These are phyloP conservation scores for Dactylellina haptotyla DNA, from an alignment of 2,329 filamentous ascomycete species.

Conservation along the genomic window DNA sequence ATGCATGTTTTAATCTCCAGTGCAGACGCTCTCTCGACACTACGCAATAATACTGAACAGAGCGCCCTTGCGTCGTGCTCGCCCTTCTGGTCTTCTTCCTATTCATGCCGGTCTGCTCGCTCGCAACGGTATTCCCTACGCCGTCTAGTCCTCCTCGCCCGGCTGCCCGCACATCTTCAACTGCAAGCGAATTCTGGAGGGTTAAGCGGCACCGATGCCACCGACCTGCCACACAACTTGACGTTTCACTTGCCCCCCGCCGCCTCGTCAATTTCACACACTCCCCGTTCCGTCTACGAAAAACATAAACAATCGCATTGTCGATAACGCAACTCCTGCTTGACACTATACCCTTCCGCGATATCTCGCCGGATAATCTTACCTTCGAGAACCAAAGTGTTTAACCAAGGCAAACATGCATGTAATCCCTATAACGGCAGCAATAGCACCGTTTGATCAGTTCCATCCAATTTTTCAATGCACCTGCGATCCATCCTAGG, in stretches of 20 bases:
- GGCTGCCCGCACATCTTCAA: constrained; percentile 12
- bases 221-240: constrained; percentile 39
- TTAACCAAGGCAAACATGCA: background rate
- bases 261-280: constrained; percentile 39
- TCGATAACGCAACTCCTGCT: constrained; percentile 9
- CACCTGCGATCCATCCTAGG: no score
- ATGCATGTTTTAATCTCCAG: background rate
- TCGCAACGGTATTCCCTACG: constrained; percentile 45
- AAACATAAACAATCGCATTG: constrained; percentile 16
- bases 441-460: background rate
- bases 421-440: background rate
- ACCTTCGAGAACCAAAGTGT: background rate
- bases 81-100: constrained; percentile 14
- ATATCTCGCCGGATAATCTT: constrained; percentile 48
- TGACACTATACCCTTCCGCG: constrained; percentile 21
- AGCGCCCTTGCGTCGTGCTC: background rate
- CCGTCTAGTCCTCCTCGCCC: constrained; percentile 42
- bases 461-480: background rate
- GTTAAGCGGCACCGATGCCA: constrained; percentile 49
- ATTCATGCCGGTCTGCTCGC: no score
- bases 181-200: constrained; percentile 16
- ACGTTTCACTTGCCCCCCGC: constrained; percentile 44
- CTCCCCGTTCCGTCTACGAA: constrained; percentile 15
- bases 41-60: background rate
- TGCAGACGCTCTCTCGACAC: background rate